phyloP scores from a whole-genome alignment of 2,329 filamentous ascomycete genomes.

The Fusarium sp. region DNA sequence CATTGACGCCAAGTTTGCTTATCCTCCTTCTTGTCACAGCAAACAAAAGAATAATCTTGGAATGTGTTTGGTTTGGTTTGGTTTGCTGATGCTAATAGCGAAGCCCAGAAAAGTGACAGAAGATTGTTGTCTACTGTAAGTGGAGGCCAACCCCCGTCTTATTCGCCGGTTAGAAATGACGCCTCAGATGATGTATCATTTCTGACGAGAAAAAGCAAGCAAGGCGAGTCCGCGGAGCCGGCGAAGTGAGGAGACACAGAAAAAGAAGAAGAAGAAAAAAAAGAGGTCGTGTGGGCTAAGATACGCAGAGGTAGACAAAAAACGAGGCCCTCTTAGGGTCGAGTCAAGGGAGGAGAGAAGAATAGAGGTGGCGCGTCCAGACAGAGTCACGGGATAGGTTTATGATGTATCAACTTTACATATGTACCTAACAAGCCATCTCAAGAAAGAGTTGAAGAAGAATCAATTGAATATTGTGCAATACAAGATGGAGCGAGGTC shows the following conservation, averaged over 20 bases:
- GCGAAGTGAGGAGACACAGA: slow-evolving; percentile 7
- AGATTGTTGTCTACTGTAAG: neutral
- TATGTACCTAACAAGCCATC: neutral
- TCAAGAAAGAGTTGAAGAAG: neutral
- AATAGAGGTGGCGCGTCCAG: slow-evolving; percentile 19
- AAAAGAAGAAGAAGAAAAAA: neutral
- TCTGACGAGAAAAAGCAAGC: slow-evolving; percentile 7
- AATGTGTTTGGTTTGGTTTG: slow-evolving; percentile 5
- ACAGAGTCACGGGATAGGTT: slow-evolving; percentile 22
- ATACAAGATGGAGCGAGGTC: neutral
- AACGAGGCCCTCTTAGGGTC: neutral
- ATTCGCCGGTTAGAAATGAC: slow-evolving; percentile 19
- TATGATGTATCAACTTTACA: slow-evolving; percentile 38
- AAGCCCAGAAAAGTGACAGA: slow-evolving; percentile 1
- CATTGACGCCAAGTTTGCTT: neutral
- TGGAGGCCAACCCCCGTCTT: slow-evolving; percentile 12
- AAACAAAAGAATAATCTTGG: neutral
- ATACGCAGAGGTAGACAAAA: slow-evolving; percentile 1
- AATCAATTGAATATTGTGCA: neutral
- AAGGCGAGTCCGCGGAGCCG: slow-evolving; percentile 13
- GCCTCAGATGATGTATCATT: slow-evolving; percentile 32
- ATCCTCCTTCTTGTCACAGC: neutral
- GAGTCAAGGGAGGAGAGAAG: slow-evolving; percentile 6
- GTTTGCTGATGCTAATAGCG: neutral
- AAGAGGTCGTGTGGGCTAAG: neutral